Base-by-base conservation (phyloP, 345 rosid genomes). In the Euphorbia peplus region DNA sequence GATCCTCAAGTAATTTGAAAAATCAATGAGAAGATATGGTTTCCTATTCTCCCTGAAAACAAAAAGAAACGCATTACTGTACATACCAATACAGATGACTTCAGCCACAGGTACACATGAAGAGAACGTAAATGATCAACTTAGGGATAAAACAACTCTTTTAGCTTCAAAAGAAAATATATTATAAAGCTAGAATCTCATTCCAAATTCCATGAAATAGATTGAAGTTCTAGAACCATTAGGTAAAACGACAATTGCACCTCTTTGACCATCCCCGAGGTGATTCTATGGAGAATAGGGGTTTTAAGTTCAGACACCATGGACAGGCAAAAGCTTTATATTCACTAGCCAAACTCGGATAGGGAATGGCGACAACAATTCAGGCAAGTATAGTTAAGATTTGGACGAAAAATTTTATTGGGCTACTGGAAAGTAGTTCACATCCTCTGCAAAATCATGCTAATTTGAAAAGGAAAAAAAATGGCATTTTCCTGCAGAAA, bases 1-100 rank as follows among this genome's bases (percentile, higher is more conserved):
- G 79, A 87, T 82, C 72, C 70, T 77, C 80, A 91, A 78, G 74
- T 82, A 81, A 79, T 81, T 83, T 42, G 99, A 86, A 80, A 95
- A 89, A 78, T 95, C 99, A 76, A 95, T 95, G 47, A 91, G 90
- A 66, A 95, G 96, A 84, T 79, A 83, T 10, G 97, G 90, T 63
- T 76, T 74, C 35, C 78, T 82, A 58, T 51, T 83, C 74, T 84
- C 84, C 90, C 98, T 93, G 91, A 83, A 81, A 65, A 75, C 59
- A 21, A 59, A 25, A 58, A 46, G 16, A 32, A 10, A 18, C 35
- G 32, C 52, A 48, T 30, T 41, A 22, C 48, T 52, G 60, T 16
- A 60, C 18, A 57, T 42, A 29, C 13, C 28, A 46, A 24, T 1
- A 3, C 22, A 7, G 19, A 29, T 66, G 14, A 66, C 14, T 19